Evolutionary conservation across 768 basidiomycete genomes (phyloP).

Genomic region (Collybia nuda): DNA sequence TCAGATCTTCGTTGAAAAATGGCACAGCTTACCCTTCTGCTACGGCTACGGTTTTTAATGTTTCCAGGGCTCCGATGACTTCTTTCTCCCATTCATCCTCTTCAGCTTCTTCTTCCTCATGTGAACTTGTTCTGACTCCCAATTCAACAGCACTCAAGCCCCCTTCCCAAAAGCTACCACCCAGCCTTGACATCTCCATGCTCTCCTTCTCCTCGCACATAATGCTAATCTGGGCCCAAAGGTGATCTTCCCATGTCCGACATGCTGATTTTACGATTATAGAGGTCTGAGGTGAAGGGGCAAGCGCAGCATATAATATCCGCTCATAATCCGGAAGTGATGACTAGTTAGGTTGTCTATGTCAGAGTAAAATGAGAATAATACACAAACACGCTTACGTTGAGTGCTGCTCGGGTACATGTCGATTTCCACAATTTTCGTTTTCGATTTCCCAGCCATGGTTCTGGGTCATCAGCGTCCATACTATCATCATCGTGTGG

Average conservation of each 20-base stretch:
- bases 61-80: constrained; percentile 49
- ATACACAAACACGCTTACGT: constrained; percentile 43
- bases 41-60: constrained; percentile 55
- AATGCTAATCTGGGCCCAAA: constrained; percentile 88
- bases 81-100: constrained; percentile 70
- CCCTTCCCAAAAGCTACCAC: constrained; percentile 82
- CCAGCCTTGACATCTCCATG: constrained; percentile 61
- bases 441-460: constrained; percentile 74
- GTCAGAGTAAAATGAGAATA: neutral
- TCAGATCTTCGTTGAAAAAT: neutral
- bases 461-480: constrained; percentile 49
- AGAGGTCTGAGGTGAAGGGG: constrained; percentile 67
- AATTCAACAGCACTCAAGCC: constrained; percentile 48
- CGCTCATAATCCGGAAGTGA: constrained; percentile 63
- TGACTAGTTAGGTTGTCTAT: neutral
- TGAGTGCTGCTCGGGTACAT: constrained; percentile 77
- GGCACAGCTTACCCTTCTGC: constrained; percentile 55
- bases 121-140: constrained; percentile 23
- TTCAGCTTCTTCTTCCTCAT: constrained; percentile 37
- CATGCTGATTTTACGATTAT: constrained; percentile 71
- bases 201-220: constrained; percentile 82
- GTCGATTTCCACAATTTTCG: constrained; percentile 86
- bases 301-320: constrained; percentile 85
- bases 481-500: constrained; percentile 46
- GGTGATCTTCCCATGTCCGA: constrained; percentile 90